A percentile compares a stretch with the other conserved stretches of the same genome.
phyloP scores from a whole-genome alignment of 164 flowering plant genomes.

The Hamamelis virginiana region DNA sequence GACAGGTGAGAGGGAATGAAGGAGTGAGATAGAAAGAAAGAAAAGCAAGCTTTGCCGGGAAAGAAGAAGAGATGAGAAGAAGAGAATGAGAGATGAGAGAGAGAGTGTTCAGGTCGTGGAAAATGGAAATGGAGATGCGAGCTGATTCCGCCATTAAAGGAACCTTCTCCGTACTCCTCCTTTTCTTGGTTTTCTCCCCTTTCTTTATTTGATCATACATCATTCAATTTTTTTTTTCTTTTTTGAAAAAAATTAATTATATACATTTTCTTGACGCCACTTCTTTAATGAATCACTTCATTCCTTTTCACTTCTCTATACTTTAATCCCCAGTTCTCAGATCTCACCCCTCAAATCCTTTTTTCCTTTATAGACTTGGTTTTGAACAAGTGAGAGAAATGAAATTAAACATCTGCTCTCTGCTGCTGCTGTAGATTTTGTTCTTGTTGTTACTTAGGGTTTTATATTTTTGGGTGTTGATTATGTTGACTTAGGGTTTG shows the following conservation, averaged over 20 bases:
- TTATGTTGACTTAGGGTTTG: background rate
- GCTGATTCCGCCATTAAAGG: conserved; percentile 33
- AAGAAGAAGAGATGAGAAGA: background rate
- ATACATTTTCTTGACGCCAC: too few species aligned
- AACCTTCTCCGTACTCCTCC: conserved; percentile 39
- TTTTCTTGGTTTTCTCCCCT: conserved; percentile 34
- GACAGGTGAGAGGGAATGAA: too few species aligned
- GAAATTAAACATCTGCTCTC: background rate
- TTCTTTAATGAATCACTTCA: background rate
- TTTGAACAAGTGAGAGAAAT: too few species aligned
- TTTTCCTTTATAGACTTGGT: too few species aligned
- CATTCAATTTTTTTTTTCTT: too few species aligned
- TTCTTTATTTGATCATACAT: conserved; percentile 16
- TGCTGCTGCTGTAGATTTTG: background rate
- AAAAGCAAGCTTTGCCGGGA: background rate
- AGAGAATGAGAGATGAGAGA: background rate
- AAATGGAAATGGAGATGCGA: conserved; percentile 32
- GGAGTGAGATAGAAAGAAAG: background rate
- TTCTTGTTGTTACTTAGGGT: background rate
- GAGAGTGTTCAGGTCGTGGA: background rate
- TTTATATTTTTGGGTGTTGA: background rate
- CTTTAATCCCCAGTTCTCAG: too few species aligned
- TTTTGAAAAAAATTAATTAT: too few species aligned
- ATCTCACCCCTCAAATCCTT: background rate
- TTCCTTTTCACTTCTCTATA: too few species aligned